Evolutionary conservation across 2,329 filamentous ascomycete species (phyloP).

Genomic region (Apiospora malaysiana): DNA sequence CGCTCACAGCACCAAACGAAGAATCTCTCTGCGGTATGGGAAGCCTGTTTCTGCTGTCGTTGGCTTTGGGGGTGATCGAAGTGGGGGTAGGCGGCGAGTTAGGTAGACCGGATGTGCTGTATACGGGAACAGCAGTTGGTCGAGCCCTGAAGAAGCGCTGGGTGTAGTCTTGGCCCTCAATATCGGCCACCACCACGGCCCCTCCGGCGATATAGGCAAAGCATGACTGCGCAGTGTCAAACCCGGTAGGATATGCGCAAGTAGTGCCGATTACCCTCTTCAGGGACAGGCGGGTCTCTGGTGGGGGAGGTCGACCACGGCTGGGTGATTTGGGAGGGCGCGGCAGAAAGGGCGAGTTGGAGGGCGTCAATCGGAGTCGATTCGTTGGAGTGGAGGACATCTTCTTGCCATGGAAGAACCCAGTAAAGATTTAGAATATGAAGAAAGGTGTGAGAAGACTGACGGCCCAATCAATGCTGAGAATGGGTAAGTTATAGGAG

Average conservation of each 20-base stretch:
- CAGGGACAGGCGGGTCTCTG: conserved; percentile 70
- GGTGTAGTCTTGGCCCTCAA: conserved; percentile 69
- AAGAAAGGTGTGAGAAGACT: background rate
- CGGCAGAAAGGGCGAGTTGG: conserved; percentile 73
- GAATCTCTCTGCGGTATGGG: conserved; percentile 56
- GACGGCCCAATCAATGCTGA: conserved; percentile 14
- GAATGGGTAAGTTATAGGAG: conserved; percentile 13
- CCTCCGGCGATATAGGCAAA: conserved; percentile 95
- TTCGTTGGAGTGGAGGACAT: conserved; percentile 66
- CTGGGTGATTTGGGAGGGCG: conserved; percentile 68
- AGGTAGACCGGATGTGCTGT: conserved; percentile 60
- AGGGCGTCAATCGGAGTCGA: conserved; percentile 74
- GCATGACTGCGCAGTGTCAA: conserved; percentile 77
- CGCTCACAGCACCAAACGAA: conserved; percentile 52
- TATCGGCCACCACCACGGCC: conserved; percentile 85
- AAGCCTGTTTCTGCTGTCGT: conserved; percentile 66
- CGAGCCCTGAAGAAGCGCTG: conserved; percentile 93
- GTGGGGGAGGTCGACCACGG: conserved; percentile 52
- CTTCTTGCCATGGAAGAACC: conserved; percentile 55
- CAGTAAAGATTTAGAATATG: conserved; percentile 15
- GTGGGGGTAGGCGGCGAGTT: conserved; percentile 57
- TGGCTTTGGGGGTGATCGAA: conserved; percentile 64
- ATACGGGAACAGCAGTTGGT: conserved; percentile 73
- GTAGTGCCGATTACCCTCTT: conserved; percentile 91
- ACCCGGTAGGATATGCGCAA: conserved; percentile 81